Percentiles rank a stretch among this genome's conserved stretches.
These are phyloP conservation scores for Lipomyces chichibuensis DNA, from an alignment of 805 yeast genomes.

Conservation along the genomic window DNA sequence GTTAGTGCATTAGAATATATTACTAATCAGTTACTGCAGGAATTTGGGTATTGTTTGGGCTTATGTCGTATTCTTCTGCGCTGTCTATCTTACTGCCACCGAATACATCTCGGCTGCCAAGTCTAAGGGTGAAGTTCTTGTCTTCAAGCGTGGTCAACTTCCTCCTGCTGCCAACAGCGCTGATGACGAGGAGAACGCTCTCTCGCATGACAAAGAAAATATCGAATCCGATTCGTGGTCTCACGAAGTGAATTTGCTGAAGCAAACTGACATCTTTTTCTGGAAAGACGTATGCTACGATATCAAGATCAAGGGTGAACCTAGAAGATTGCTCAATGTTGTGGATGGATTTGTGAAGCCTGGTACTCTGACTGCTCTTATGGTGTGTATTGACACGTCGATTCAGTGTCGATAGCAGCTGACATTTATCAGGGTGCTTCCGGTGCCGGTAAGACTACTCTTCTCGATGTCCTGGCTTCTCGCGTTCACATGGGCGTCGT, in stretches of 20 bases:
- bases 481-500: conserved; percentile 72
- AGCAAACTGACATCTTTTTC: conserved; percentile 59
- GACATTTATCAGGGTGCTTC: conserved; percentile 58
- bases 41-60: conserved; percentile 64
- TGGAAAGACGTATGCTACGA: conserved; percentile 79
- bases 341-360: conserved; percentile 86
- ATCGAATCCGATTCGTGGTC: conserved; percentile 16
- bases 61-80: conserved; percentile 58
- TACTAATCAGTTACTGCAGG: conserved; percentile 40
- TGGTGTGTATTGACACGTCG: conserved; percentile 46
- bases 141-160: conserved; percentile 27
- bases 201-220: conserved; percentile 17
- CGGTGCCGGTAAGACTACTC: conserved; percentile 80
- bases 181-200: conserved; percentile 29
- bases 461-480: conserved; percentile 71
- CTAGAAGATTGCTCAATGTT: conserved; percentile 61
- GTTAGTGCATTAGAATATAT: not conserved
- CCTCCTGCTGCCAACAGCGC: conserved; percentile 20
- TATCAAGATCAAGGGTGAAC: conserved; percentile 62
- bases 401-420: not conserved
- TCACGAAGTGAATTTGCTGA: conserved; percentile 24
- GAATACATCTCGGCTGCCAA: conserved; percentile 53
- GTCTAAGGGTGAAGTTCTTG: conserved; percentile 33
- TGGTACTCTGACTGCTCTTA: conserved; percentile 75
- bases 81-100: conserved; percentile 55